Conservation (phyloP, 495 filamentous ascomycete species). For the Acidiella bohemica region DNA sequence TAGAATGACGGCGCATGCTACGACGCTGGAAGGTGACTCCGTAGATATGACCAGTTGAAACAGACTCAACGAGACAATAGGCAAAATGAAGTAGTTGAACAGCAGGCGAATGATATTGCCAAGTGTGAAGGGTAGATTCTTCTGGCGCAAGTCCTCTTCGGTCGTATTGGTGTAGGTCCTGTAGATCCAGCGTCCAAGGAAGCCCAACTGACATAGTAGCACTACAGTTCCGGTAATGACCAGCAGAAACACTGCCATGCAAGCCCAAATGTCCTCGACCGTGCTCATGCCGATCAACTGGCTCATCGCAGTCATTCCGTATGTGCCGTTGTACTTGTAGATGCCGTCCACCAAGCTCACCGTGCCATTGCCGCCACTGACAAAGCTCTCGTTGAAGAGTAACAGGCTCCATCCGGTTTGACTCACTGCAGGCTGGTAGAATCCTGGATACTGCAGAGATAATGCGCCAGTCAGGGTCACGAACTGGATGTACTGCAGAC, state of each 20-base stretch:
- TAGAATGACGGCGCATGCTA: conserved; percentile 59
- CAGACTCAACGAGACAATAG: conserved; percentile 69
- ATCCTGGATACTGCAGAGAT: conserved; percentile 81
- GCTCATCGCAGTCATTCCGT: conserved; percentile 64
- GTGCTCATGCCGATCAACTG: conserved; percentile 73
- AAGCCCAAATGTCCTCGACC: conserved; percentile 77
- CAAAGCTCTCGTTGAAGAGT: conserved; percentile 88
- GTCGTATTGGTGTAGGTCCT: conserved; percentile 54
- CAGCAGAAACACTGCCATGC: conserved; percentile 74
- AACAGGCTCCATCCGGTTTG: conserved; percentile 75
- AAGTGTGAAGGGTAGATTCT: conserved; percentile 84
- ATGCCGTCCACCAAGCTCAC: conserved; percentile 67
- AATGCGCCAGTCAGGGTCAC: conserved; percentile 75
- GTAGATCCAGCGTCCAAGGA: conserved; percentile 59
- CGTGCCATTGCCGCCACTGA: conserved; percentile 49
- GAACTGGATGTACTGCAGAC: conserved; percentile 94
- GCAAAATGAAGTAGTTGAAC: conserved; percentile 82
- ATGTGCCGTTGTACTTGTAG: conserved; percentile 56
- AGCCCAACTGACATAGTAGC: conserved; percentile 64
- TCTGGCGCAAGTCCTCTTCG: conserved; percentile 74
- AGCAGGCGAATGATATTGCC: conserved; percentile 80
- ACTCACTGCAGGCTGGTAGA: conserved; percentile 80
- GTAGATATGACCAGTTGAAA: conserved; percentile 77
- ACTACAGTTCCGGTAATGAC: conserved; percentile 55
- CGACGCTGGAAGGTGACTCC: conserved; percentile 50